Evolutionary conservation across 2,329 filamentous ascomycete species (phyloP).

Genomic region (Raffaelea ambrosiae): DNA sequence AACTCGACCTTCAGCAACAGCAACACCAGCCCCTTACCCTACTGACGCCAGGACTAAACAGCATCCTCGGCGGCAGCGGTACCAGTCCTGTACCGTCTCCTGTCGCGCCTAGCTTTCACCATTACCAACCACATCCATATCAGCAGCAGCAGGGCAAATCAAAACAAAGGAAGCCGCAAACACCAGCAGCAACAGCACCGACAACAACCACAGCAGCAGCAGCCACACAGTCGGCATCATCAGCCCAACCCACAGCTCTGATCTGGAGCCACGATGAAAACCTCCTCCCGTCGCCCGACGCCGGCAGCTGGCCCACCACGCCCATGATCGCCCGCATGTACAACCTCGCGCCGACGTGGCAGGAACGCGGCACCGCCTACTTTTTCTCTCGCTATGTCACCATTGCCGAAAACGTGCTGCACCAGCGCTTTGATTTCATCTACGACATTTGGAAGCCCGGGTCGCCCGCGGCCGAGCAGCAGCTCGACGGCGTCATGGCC

Average conservation of each 20-base stretch:
- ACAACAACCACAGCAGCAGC: not conserved
- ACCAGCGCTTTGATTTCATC: conserved; percentile 44
- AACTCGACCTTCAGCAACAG: not conserved
- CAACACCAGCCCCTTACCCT: not conserved
- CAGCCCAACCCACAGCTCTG: not conserved
- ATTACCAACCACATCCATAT: not conserved
- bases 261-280: conserved; percentile 18
- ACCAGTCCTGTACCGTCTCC: not conserved
- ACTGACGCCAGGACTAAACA: conserved; percentile 1
- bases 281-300: conserved; percentile 22
- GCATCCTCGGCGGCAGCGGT: not conserved
- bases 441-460: conserved; percentile 41
- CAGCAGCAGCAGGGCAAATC: not conserved
- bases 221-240: too few species aligned
- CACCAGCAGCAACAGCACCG: not conserved
- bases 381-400: conserved; percentile 44
- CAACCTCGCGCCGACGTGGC: conserved; percentile 24
- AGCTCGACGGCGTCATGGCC: conserved; percentile 37
- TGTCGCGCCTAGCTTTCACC: not conserved
- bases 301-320: conserved; percentile 21
- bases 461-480: conserved; percentile 16
- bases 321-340: conserved; percentile 21
- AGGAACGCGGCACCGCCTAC: conserved; percentile 36
- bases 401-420: conserved; percentile 33
- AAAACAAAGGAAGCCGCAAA: not conserved